A percentile compares a stretch with the other conserved stretches of the same genome.
Evolutionary conservation across 352 stramenopile species (phyloP).

Genomic region (Pythium aquatile): DNA sequence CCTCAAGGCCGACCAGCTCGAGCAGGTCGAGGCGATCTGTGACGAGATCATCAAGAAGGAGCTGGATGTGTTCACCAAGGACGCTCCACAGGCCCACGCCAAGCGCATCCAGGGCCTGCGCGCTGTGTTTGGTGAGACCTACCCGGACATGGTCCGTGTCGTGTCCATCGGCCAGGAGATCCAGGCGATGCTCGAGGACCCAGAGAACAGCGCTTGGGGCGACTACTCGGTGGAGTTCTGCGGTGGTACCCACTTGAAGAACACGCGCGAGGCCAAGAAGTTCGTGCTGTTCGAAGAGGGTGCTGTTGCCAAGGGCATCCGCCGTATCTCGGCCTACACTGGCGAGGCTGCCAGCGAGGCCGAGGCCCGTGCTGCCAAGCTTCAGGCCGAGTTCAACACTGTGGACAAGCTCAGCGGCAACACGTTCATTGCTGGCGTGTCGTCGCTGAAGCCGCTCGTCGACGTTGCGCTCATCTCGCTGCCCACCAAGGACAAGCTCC

Average conservation of each 20-base stretch:
- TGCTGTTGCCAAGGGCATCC: constrained; percentile 96
- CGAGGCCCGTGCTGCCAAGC: constrained; percentile 75
- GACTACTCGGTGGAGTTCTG: constrained; percentile 99
- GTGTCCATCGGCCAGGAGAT: constrained; percentile 92
- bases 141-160: constrained; percentile 98
- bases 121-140: constrained; percentile 98
- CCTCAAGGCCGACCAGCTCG: constrained; percentile 91
- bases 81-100: constrained; percentile 93
- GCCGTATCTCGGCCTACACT: constrained; percentile 95
- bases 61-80: constrained; percentile 90
- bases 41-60: constrained; percentile 87
- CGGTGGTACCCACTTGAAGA: constrained; percentile 97
- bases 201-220: constrained; percentile 85
- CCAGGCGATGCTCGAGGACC: constrained; percentile 76
- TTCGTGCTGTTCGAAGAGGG: constrained; percentile 98
- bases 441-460: constrained; percentile 90
- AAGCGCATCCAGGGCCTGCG: constrained; percentile 95
- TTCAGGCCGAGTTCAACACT: constrained; percentile 76
- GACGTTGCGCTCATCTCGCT: constrained; percentile 88
- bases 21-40: constrained; percentile 83
- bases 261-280: constrained; percentile 94
- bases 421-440: constrained; percentile 87
- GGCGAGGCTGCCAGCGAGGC: constrained; percentile 85
- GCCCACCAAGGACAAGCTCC: constrained; percentile 86
- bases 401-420: constrained; percentile 69